Conservation (phyloP, 805 yeast genomes). For the Ogataea pilisensis region DNA sequence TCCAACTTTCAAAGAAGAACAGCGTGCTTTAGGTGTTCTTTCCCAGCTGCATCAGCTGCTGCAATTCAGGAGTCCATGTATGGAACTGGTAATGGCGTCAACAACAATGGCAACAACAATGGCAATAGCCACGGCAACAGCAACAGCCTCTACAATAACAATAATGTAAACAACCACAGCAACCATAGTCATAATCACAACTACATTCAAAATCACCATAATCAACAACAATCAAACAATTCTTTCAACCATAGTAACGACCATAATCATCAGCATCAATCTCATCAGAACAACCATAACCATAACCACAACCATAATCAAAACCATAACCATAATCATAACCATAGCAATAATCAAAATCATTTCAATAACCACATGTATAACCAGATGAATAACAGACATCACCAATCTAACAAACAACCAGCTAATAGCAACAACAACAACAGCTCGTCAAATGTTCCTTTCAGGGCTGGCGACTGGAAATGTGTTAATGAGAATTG, state of each 20-base stretch:
- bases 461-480: slow-evolving; percentile 97
- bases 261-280: slow-evolving; percentile 12
- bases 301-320: slow-evolving; percentile 12
- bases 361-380: slow-evolving; percentile 10
- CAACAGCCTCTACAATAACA: slow-evolving; percentile 15
- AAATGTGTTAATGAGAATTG: slow-evolving; percentile 78
- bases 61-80: slow-evolving; percentile 62
- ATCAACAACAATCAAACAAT: slow-evolving; percentile 13
- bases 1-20: slow-evolving; percentile 92
- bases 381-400: slow-evolving; percentile 12
- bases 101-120: slow-evolving; percentile 11
- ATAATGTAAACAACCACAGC: slow-evolving; percentile 3
- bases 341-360: slow-evolving; percentile 15
- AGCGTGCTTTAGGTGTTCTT: slow-evolving; percentile 89
- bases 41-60: slow-evolving; percentile 74
- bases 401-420: not conserved
- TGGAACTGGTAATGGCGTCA: slow-evolving; percentile 15
- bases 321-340: slow-evolving; percentile 14
- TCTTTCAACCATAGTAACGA: too few relatives aligned
- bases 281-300: slow-evolving; percentile 14
- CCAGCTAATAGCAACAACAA: slow-evolving; percentile 4
- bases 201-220: not conserved
- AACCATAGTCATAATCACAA: slow-evolving; percentile 10
- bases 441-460: slow-evolving; percentile 49
- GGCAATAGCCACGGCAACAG: slow-evolving; percentile 16